Percentiles rank a stretch among this genome's conserved stretches.
Evolutionary conservation across 805 yeast genomes (phyloP).

Genomic region (Lachancea sp.): DNA sequence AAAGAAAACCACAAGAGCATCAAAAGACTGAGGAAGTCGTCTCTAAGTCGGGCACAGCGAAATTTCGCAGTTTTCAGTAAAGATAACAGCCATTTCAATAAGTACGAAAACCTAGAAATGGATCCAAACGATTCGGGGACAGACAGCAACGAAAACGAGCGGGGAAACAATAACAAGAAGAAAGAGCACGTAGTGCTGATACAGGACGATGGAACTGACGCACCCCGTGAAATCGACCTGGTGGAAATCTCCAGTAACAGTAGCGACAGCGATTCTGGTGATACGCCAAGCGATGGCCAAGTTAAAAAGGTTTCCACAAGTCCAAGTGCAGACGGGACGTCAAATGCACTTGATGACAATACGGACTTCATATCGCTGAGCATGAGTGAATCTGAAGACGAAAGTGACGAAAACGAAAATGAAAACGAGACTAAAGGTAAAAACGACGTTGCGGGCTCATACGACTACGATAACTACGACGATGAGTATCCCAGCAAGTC

Average conservation of each 20-base stretch:
- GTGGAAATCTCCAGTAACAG: conserved; percentile 10
- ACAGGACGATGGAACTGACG: conserved; percentile 22
- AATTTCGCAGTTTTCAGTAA: conserved; percentile 27
- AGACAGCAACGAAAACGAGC: conserved; percentile 7
- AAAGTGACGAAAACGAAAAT: conserved; percentile 12
- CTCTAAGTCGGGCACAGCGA: conserved; percentile 26
- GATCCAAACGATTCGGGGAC: conserved; percentile 13
- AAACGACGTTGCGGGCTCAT: conserved; percentile 11
- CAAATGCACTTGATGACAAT: conserved; percentile 33
- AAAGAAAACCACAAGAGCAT: conserved; percentile 10
- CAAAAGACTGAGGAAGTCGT: conserved; percentile 29
- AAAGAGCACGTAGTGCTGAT: neutral
- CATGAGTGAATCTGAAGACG: conserved; percentile 21
- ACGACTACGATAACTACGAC: conserved; percentile 13
- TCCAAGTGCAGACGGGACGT: neutral
- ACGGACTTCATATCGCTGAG: conserved; percentile 40
- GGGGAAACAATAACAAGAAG: neutral
- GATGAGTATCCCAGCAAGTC: conserved; percentile 6
- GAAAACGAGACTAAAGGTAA: too few relatives aligned
- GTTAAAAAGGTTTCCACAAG: neutral
- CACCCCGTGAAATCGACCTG: conserved; percentile 9
- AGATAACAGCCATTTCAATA: conserved; percentile 21
- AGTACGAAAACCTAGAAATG: conserved; percentile 23
- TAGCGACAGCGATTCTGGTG: neutral
- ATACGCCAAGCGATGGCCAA: neutral